These are phyloP conservation scores for Syzygium syzygioides DNA, from an alignment of 441 rosid genomes.

Conservation along the genomic window DNA sequence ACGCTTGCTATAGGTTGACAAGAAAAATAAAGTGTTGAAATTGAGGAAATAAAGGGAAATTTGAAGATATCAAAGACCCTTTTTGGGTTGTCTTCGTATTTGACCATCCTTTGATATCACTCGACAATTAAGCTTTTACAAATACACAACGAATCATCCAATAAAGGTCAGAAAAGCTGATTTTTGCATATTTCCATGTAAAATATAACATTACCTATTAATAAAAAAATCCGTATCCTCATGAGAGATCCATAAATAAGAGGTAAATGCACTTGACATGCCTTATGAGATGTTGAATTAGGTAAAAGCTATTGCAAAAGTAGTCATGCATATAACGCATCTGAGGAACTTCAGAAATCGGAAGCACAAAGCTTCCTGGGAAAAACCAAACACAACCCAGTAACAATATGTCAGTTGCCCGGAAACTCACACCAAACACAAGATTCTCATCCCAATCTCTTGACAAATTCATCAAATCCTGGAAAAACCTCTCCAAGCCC, in stretches of 20 bases:
- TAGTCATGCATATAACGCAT: too few species aligned
- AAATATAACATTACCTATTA: not conserved
- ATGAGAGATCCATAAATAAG: too few species aligned
- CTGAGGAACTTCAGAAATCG: too few species aligned
- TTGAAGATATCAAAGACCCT: not conserved
- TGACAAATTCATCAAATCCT: too few species aligned
- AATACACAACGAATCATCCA: not conserved
- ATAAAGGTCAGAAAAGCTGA: not conserved
- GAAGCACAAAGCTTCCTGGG: too few species aligned
- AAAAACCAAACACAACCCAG: not conserved
- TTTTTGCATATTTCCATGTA: not conserved
- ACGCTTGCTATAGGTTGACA: not conserved
- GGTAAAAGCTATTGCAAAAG: too few species aligned
- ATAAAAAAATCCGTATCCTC: too few species aligned
- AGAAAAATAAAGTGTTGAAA: not conserved
- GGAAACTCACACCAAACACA: not conserved
- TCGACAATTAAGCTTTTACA: not conserved
- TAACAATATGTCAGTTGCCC: not conserved
- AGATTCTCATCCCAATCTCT: not conserved
- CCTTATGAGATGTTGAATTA: too few species aligned
- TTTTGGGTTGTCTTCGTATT: not conserved
- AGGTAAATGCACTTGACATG: too few species aligned
- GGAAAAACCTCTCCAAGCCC: too few species aligned
- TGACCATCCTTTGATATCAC: rapidly evolving
- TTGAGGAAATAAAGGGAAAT: not conserved